Base-by-base conservation (phyloP, 208 protist genomes). In the Trypanosoma avium region DNA sequence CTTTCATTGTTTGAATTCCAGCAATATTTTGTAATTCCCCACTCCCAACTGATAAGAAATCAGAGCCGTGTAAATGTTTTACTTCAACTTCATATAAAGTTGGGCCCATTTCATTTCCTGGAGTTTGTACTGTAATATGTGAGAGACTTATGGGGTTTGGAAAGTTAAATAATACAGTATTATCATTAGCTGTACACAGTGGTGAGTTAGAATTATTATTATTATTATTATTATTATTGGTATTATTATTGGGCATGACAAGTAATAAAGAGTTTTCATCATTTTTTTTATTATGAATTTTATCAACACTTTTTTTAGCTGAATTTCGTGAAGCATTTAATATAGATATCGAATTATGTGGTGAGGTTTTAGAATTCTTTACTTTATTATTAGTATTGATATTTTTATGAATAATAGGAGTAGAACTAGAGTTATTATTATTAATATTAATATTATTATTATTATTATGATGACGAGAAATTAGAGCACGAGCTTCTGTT, bases 131-230 rank as follows among this genome's bases (percentile, higher is more conserved):
- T 13, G 65, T 69, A 8, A 77, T 33, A 48, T 69, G 47, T 7
- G 65, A 57, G 5, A 77, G 29, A 46, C 66, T 54, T 15, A 77
- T 67, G 15, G 71, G 58, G 1, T 66, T 13, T 1, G 60, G 59
- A 45, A 77, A 77, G 4, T 58, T 40, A 61, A 77, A 77, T 27
- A 67, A 13, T 13, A 77, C 43, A 10, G 32, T 53, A 33, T 71
- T 66, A 33, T 42, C 27, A 38, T 47, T 21, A 4, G 71, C 65
- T n/a, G 27, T 61, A 42, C 64, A 60, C 19, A 30, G 30, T 13
- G 56, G 32, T 22, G 12, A 19, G 27, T 9, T 42, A 36, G 2
- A n/a, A 1, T 8, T 42, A 9, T 42, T 42, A 42, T 38, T 38
- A 10, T 15, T 15, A 8, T 42, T 42, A 1, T 42, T 9, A 1